phyloP scores from a whole-genome alignment of 805 yeast genomes.

The Barnettozyma populi region DNA sequence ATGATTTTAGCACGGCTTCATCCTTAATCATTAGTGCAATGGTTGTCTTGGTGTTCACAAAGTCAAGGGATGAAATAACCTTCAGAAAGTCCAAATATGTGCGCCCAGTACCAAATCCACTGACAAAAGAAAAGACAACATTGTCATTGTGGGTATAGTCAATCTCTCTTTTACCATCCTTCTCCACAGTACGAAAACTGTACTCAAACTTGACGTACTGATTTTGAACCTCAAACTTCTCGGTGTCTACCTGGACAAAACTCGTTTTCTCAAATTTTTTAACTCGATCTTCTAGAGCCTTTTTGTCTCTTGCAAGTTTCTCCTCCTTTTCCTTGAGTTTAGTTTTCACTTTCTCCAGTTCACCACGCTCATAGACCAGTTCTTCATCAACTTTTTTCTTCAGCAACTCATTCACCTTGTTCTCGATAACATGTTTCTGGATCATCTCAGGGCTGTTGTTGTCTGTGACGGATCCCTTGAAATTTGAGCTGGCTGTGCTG shows the following conservation, averaged over 20 bases:
- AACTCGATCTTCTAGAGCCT: not conserved
- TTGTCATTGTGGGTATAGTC: conserved; percentile 14
- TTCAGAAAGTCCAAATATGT: conserved; percentile 13
- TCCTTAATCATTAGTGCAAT: conserved; percentile 15
- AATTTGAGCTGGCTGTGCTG: not conserved
- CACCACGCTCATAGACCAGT: conserved; percentile 9
- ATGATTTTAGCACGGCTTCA: conserved; percentile 2
- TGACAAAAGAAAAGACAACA: conserved; percentile 12
- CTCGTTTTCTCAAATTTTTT: conserved; percentile 1
- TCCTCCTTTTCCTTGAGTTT: conserved; percentile 1
- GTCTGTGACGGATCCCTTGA: not conserved
- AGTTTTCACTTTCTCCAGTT: conserved; percentile 2
- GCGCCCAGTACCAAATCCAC: conserved; percentile 12
- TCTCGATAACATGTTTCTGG: conserved; percentile 3
- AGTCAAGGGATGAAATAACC: conserved; percentile 6
- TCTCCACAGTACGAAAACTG: conserved; percentile 5
- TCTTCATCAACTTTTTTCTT: conserved; percentile 8
- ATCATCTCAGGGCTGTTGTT: conserved; percentile 6
- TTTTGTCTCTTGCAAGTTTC: not conserved
- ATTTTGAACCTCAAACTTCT: not conserved
- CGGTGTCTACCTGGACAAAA: conserved; percentile 3
- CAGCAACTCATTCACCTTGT: conserved; percentile 1
- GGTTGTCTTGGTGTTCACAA: conserved; percentile 13
- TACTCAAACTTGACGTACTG: conserved; percentile 9
- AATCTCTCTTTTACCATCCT: not conserved